Evolutionary conservation across 805 yeast genomes (phyloP), one percentile per base, ranked within the genome.

Genomic region (Candida easanensis): DNA sequence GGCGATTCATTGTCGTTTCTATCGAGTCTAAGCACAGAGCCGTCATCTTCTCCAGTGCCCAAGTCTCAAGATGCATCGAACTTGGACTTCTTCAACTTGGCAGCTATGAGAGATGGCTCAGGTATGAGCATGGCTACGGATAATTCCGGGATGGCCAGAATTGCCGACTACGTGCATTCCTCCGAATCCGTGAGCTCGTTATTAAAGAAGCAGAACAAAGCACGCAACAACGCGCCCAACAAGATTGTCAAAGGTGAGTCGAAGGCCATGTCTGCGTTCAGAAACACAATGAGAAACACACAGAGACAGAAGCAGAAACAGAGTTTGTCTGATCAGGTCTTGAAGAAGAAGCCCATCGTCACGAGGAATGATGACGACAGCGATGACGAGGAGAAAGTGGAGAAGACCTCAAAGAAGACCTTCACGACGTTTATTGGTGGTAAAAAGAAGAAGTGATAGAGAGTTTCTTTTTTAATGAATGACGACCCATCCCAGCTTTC

Each of bases 131-230:
- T 53, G 13, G 22, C 22, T n/a, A 9, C 7, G 26, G 15, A 32
- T 10, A 10, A 18, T 39, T 7, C 32, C 15, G 2, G 22, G 36
- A 49, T 49, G n/a, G 49, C 47, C 39, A 53, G 60, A 2, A 57
- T 58, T 5, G 61, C 58, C 4, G 63, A 58, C 27, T 58, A 57
- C 38, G 41, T 57, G 14, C 36, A 46, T 15, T 52, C 59, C 4
- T 58, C 56, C 3, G 54, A 54, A 38, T 47, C 56, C 0, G 33
- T 55, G 11, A 32, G 30, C n/a, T 26, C 47, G 0, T 46, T 58
- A 1, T 32, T 53, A 13, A 45, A 42, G 23, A 48, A 45, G 9
- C 49, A 45, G 38, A 54, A 51, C 30, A 36, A 17, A 11, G 43
- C 41, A 14, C 35, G 38, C 3, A 35, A 40, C 32, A 41, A 43